Evolutionary conservation across 305 asterid genomes (phyloP).

Genomic region (Solanum hybrid): DNA sequence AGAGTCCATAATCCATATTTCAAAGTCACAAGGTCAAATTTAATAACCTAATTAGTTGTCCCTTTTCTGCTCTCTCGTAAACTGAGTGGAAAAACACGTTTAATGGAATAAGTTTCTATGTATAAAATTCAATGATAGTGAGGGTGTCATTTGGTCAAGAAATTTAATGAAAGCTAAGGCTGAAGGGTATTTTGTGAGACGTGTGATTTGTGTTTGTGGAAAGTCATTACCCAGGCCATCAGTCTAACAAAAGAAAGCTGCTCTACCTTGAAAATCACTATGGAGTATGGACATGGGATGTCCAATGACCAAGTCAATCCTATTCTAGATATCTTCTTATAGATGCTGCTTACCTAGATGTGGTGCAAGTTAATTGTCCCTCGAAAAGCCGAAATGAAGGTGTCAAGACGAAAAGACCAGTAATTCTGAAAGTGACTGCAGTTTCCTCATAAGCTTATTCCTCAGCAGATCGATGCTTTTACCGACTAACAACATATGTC

Average conservation of each 20-base stretch:
- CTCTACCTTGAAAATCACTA: not conserved
- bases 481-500: not conserved
- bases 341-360: not conserved
- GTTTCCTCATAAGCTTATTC: not conserved
- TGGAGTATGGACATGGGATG: not conserved
- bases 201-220: not conserved
- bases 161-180: not conserved
- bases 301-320: not conserved
- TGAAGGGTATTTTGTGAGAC: not conserved
- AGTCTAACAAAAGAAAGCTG: not conserved
- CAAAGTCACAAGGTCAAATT: not conserved
- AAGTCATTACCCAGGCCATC: not conserved
- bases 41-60: not conserved
- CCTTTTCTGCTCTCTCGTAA: not conserved
- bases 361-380: not conserved
- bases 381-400: not conserved
- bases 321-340: not conserved
- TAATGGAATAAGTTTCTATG: not conserved
- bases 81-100: not conserved
- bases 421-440: not conserved
- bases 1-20: not conserved
- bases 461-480: not conserved
- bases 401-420: not conserved
- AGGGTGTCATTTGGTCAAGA: not conserved
- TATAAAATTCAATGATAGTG: not conserved